Evolutionary conservation across 768 basidiomycete genomes (phyloP), one percentile per base, ranked within the genome.

Genomic region (Lyophyllum semitale): DNA sequence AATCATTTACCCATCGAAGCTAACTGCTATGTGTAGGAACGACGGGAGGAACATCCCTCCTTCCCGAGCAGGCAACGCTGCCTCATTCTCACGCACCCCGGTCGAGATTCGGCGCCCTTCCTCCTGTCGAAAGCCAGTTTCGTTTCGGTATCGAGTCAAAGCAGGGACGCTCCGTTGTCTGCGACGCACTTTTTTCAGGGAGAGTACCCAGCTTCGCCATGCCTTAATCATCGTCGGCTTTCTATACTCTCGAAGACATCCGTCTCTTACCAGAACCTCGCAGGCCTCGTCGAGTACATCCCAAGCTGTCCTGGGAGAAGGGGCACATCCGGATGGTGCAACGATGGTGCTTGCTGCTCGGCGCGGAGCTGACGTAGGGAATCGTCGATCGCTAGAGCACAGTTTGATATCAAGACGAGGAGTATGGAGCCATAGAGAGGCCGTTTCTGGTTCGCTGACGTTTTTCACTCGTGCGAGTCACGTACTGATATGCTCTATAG

Each of bases 171-270:
- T 41, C 20, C 20, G 18, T 41, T 41, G 18, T 41, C 20, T 18
- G 18, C 18, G 6, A 18, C 5, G 18, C 20, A 13, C 38, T 41
- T 22, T 6, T 41, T 41, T 18, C 38, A 6, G 38, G n/a, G 38
- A 13, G 38, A 41, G 13, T 4, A 41, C 67, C 0, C 80, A 90
- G 56, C 83, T 93, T 1, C 81, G 79, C 27, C 74, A 91, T 62
- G 87, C 90, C 0, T 77, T 93, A 51, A 80, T 91, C 73, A 84
- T 89, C 48, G 87, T 92, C 65, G 91, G 91, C 20, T 93, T 93
- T 65, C 78, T 91, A 44, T 93, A 93, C 80, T 93, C 47, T 74
- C 83, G 42, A 85, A 92, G 60, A 77, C 85, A 30, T 76, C 87
- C 0, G 80, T 91, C 4, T 68, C 77, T 0, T 67, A 70, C 23